Evolutionary conservation across 306 rosid species (phyloP).

Genomic region (Ceratonia siliqua): DNA sequence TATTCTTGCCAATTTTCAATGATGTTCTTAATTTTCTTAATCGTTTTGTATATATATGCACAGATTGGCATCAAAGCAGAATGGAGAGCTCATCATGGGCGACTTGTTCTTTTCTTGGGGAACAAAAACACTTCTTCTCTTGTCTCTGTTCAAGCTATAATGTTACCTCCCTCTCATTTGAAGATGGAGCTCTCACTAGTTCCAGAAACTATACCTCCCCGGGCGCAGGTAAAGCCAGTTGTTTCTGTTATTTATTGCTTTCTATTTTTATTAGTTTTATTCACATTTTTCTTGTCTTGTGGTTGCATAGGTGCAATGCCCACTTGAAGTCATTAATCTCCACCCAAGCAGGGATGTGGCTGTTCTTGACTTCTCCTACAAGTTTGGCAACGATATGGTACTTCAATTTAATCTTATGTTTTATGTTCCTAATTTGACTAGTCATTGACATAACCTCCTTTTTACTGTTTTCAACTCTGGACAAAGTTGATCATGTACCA

Average conservation of each 20-base stretch:
- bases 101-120: slow-evolving; percentile 76
- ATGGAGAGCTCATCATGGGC: slow-evolving; percentile 74
- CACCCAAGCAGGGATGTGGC: slow-evolving; percentile 76
- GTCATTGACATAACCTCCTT: background rate
- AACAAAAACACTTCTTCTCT: slow-evolving; percentile 73
- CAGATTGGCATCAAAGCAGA: slow-evolving; percentile 83
- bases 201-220: slow-evolving; percentile 79
- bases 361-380: slow-evolving; percentile 77
- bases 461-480: background rate
- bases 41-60: slow-evolving; percentile 3
- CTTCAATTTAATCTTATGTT: slow-evolving; percentile 24
- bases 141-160: slow-evolving; percentile 65
- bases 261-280: background rate
- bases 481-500: background rate
- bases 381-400: slow-evolving; percentile 62
- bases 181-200: slow-evolving; percentile 71
- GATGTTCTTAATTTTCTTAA: background rate
- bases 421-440: background rate
- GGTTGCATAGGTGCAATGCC: slow-evolving; percentile 70
- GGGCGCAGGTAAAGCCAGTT: slow-evolving; percentile 64
- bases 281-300: slow-evolving; percentile 7
- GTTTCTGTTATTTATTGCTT: background rate
- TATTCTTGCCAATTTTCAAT: background rate
- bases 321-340: slow-evolving; percentile 71
- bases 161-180: slow-evolving; percentile 69